phyloP scores from a whole-genome alignment of 2,329 filamentous ascomycete species.

The Aspergillus ochraceoroseus region DNA sequence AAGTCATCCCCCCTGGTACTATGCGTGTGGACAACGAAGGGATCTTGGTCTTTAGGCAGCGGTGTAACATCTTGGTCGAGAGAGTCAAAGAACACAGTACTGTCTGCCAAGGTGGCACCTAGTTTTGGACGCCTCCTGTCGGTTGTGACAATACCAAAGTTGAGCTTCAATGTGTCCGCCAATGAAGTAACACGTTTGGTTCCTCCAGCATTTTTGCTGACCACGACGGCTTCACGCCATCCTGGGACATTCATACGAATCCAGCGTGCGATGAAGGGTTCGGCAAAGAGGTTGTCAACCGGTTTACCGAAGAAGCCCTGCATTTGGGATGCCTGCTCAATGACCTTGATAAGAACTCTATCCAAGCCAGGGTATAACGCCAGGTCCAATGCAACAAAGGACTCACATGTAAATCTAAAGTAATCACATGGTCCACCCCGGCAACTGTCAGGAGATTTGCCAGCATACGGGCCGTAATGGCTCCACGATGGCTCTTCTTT shows the following conservation, averaged over 20 bases:
- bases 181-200: constrained; percentile 96
- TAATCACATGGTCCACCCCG: constrained; percentile 95
- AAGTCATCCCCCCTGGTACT: constrained; percentile 17
- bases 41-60: constrained; percentile 25
- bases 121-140: constrained; percentile 52
- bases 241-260: constrained; percentile 80
- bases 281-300: constrained; percentile 94
- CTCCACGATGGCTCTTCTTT: constrained; percentile 94
- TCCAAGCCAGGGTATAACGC: constrained; percentile 8
- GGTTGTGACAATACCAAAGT: constrained; percentile 81
- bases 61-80: constrained; percentile 43
- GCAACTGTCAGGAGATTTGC: constrained; percentile 91
- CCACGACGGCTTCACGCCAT: constrained; percentile 87
- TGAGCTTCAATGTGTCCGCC: constrained; percentile 91
- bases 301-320: constrained; percentile 98
- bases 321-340: constrained; percentile 74
- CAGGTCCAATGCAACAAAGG: constrained; percentile 5
- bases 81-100: constrained; percentile 68
- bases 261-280: constrained; percentile 93
- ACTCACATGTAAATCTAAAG: constrained; percentile 81
- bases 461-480: constrained; percentile 94
- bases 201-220: constrained; percentile 96
- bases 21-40: constrained; percentile 28
- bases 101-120: constrained; percentile 64
- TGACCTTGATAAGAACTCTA: constrained; percentile 19